phyloP scores from a whole-genome alignment of 1,284 basidiomycete species.

The Ustilago lituana region DNA sequence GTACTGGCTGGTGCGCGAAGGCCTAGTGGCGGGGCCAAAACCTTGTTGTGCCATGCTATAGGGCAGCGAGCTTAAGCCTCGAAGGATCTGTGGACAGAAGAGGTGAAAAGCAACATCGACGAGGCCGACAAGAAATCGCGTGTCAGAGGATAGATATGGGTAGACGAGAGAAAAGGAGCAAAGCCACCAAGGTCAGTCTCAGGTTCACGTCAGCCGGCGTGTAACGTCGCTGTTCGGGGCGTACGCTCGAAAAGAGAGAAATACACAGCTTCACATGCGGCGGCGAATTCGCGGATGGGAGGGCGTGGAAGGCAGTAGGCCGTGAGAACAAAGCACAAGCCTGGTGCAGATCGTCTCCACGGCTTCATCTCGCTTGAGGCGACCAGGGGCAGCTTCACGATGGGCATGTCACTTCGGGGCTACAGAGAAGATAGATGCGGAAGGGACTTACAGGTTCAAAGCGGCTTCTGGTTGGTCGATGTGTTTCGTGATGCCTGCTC shows the following conservation, averaged over 20 bases:
- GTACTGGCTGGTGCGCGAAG: constrained; percentile 17
- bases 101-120: not conserved
- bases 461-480: constrained; percentile 2
- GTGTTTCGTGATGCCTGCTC: constrained; percentile 11
- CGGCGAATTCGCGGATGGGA: no score
- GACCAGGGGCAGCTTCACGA: not conserved
- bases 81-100: constrained; percentile 2
- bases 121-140: no score
- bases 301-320: not conserved
- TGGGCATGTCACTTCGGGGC: constrained; percentile 1
- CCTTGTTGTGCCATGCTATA: constrained; percentile 26
- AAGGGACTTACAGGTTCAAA: constrained; percentile 24
- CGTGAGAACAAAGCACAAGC: constrained; percentile 4
- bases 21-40: constrained; percentile 14
- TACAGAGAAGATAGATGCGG: not conserved
- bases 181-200: not conserved
- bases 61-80: not conserved
- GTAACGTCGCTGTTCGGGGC: no score
- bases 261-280: no score
- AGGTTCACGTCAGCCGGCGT: not conserved
- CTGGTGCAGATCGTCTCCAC: no score
- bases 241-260: no score
- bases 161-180: not conserved
- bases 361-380: constrained; percentile 20
- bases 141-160: not conserved